phyloP scores from a whole-genome alignment of 2,329 filamentous ascomycete species.

The Rutstroemia sp. region DNA sequence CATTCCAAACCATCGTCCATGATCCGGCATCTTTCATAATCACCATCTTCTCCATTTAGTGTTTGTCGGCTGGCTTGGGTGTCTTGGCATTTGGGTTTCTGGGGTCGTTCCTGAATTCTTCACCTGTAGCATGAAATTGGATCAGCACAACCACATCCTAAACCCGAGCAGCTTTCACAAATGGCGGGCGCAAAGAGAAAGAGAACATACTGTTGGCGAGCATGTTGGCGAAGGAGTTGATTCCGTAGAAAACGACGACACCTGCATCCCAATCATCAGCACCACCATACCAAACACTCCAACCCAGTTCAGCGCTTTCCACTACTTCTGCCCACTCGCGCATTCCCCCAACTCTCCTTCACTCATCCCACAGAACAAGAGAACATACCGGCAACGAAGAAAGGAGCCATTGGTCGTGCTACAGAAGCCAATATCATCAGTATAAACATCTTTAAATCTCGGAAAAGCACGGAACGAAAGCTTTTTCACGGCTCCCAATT shows the following conservation, averaged over 20 bases:
- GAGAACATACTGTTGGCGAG: slow-evolving; percentile 71
- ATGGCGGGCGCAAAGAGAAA: neutral
- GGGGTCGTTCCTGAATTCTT: slow-evolving; percentile 95
- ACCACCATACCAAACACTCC: neutral
- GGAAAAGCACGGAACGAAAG: slow-evolving; percentile 7
- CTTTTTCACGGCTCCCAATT: slow-evolving; percentile 9
- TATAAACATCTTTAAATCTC: neutral
- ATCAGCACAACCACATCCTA: slow-evolving; percentile 11
- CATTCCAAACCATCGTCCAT: neutral
- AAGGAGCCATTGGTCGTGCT: slow-evolving; percentile 89
- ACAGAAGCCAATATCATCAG: slow-evolving; percentile 21
- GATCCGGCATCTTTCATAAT: too few species aligned
- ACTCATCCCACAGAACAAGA: neutral
- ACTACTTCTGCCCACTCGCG: too few species aligned
- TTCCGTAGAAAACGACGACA: slow-evolving; percentile 78
- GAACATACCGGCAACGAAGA: slow-evolving; percentile 85
- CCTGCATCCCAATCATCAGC: slow-evolving; percentile 43
- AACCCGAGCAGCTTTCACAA: neutral
- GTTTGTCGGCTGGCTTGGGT: slow-evolving; percentile 25
- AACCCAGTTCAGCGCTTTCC: too few species aligned
- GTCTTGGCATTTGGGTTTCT: slow-evolving; percentile 61
- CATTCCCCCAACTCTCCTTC: too few species aligned
- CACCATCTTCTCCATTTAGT: slow-evolving; percentile 17
- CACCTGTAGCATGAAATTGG: slow-evolving; percentile 47
- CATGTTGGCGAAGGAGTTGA: slow-evolving; percentile 74